Conservation (phyloP, 176 grass and related monocot species). For the Olyra latifolia region DNA sequence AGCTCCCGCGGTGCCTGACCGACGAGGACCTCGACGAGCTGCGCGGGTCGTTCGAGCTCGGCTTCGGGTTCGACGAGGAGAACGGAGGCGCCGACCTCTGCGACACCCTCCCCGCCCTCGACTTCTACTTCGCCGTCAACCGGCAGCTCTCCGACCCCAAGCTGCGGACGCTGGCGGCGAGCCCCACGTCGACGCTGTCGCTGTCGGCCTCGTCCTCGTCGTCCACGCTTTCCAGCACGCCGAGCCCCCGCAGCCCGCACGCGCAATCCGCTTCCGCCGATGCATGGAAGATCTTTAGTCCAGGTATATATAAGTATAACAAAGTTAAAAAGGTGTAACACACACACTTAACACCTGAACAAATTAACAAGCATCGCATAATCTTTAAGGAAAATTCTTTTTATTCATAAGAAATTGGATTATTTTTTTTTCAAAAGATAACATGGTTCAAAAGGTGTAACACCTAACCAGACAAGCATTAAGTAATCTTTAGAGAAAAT, state of each 20-base stretch:
- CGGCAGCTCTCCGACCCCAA: constrained; percentile 42
- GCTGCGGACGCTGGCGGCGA: constrained; percentile 8
- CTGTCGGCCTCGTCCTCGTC: constrained; percentile 31
- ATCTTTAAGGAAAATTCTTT: too few species aligned
- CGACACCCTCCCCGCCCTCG: constrained; percentile 46
- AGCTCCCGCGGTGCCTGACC: constrained; percentile 28
- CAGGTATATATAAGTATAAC: constrained; percentile 10
- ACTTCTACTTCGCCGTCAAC: constrained; percentile 53
- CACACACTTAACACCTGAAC: too few species aligned
- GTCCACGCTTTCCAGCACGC: constrained; percentile 24
- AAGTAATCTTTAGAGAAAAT: too few species aligned
- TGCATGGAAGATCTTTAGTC: constrained; percentile 37
- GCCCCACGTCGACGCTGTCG: constrained; percentile 30
- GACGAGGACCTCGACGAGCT: constrained; percentile 55
- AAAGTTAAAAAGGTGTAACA: too few species aligned
- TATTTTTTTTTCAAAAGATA: too few species aligned
- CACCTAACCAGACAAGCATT: too few species aligned
- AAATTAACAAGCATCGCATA: too few species aligned
- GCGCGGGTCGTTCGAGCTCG: constrained; percentile 47
- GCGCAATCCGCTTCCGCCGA: not conserved
- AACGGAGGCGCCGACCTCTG: constrained; percentile 28
- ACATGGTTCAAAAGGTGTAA: too few species aligned
- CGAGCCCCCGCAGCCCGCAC: constrained; percentile 25
- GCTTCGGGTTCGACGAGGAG: constrained; percentile 53
- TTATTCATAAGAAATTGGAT: too few species aligned